Base-by-base conservation (phyloP, 441 rosid genomes). In the Eutrema salsugineum region DNA sequence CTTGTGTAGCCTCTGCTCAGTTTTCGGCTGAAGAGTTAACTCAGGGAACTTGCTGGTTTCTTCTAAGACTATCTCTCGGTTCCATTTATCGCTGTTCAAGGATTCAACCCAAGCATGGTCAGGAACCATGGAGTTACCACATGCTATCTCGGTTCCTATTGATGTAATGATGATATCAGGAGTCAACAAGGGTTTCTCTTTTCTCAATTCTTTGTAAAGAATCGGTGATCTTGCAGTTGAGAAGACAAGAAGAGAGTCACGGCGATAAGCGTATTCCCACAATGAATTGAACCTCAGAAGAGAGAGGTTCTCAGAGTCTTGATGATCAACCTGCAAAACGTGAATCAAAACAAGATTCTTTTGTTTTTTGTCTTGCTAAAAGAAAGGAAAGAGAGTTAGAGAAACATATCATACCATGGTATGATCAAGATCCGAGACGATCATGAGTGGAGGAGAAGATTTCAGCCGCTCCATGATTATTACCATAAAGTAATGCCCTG, bases 161-260 rank as follows among this genome's bases (percentile, higher is more conserved):
- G 97, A 94, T 81, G 91, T 87, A 68, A 94, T 89, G 66, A 88
- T 87, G 71, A 94, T 84, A 72, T 91, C 97, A 8, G 99, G 97
- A 1, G 96, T 90, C 73, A 94, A 68, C 97, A 94, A 83, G 59
- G 99, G 97, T 77, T 87, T 94, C 83, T 94, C 93, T 75, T 89
- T 87, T 75, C 93, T 94, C 85, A 94, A 68, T 71, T 85, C 65
- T 47, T 86, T 87, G 81, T 91, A 94, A 60, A 94, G 95, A 28
- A 88, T 83, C 10, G 97, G 97, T 2, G 98, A 94, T 78, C 99
- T 90, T 73, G 97, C 99, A 3, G 97, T 92, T 58, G 98, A 92
- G 81, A 90, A 94, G 69, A 94, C 97, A 10, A 94, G 87, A 70
- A 94, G 83, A 63, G 96, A 94, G 79, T 94, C 86, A 64, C 78